These are phyloP conservation scores for Cystofilobasidium bisporidii DNA, from an alignment of 768 basidiomycete species.

Conservation along the genomic window DNA sequence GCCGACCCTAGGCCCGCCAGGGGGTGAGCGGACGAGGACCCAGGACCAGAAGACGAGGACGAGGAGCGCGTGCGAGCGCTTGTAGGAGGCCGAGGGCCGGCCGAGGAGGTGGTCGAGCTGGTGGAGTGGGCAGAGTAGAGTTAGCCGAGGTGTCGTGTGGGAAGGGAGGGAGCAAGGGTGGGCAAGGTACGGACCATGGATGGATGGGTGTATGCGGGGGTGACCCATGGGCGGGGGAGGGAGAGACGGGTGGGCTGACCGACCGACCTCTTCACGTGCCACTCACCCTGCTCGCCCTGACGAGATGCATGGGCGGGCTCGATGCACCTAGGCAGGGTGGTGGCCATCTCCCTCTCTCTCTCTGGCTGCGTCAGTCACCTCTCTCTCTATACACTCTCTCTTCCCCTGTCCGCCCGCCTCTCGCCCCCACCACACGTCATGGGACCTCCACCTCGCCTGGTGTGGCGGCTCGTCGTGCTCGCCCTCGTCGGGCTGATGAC, in stretches of 20 bases:
- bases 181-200: too few relatives aligned
- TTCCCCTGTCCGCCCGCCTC: neutral
- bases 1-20: constrained; percentile 56
- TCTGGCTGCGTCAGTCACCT: neutral
- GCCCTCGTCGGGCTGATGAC: neutral
- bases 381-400: neutral
- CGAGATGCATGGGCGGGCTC: too few relatives aligned
- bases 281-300: too few relatives aligned
- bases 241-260: neutral
- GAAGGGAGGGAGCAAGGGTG: neutral
- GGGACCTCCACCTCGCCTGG: neutral
- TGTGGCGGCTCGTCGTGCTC: constrained; percentile 5
- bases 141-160: too few relatives aligned
- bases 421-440: neutral
- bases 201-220: too few relatives aligned
- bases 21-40: constrained; percentile 59
- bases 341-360: too few relatives aligned
- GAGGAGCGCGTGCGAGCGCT: constrained; percentile 80
- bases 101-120: constrained; percentile 85
- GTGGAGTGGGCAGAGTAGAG: neutral
- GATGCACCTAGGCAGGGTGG: too few relatives aligned
- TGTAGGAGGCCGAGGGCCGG: constrained; percentile 80
- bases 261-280: too few relatives aligned
- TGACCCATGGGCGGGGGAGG: neutral
- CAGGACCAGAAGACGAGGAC: constrained; percentile 88